A percentile compares a stretch with the other conserved stretches of the same genome.
Evolutionary conservation across 129 eudicot genomes (phyloP).

Genomic region (Arctium lappa): DNA sequence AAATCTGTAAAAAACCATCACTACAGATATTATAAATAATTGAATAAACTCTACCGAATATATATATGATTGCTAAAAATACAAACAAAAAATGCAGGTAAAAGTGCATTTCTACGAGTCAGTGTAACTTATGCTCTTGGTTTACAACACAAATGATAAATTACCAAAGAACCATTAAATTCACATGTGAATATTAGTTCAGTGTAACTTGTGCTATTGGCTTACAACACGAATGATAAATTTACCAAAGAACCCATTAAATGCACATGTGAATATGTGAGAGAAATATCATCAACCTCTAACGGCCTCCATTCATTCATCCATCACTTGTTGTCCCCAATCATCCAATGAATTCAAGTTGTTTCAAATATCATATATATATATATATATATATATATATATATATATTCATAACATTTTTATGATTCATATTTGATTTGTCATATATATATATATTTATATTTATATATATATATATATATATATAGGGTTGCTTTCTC

Average conservation of each 20-base stretch:
- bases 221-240: not conserved
- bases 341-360: no score
- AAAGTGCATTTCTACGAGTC: not conserved
- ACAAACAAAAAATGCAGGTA: not conserved
- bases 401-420: no score
- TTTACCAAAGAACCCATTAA: not conserved
- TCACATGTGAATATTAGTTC: not conserved
- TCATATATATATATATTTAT: no score
- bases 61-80: not conserved
- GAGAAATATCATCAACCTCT: not conserved
- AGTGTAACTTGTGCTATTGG: no score
- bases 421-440: no score
- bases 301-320: not conserved
- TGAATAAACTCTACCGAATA: no score
- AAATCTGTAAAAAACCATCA: no score
- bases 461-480: no score
- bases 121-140: not conserved
- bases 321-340: slow-evolving; percentile 22
- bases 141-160: not conserved
- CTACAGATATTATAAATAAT: no score
- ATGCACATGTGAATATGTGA: not conserved
- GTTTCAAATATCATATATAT: no score
- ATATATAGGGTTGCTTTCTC: no score
- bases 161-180: not conserved
- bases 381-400: no score